Evolutionary conservation across 2,329 filamentous ascomycete genomes (phyloP).

Genomic region (Calonectria montana): DNA sequence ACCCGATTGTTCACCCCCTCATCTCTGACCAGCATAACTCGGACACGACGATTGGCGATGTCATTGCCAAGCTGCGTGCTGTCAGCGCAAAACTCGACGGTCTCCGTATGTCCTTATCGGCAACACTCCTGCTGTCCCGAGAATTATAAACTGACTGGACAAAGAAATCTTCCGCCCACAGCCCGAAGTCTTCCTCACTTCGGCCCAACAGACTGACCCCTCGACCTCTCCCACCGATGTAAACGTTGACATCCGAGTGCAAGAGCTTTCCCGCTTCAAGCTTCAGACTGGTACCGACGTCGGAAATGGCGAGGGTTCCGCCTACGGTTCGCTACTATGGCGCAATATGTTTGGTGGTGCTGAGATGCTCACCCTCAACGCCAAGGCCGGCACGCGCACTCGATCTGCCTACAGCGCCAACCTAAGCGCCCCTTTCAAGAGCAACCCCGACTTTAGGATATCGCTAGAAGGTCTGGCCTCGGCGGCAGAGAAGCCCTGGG

Average conservation of each 20-base stretch:
- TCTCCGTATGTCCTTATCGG: conserved; percentile 72
- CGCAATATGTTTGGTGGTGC: conserved; percentile 96
- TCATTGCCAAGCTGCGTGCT: conserved; percentile 76
- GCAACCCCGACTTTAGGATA: conserved; percentile 83
- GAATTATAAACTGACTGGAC: conserved; percentile 30
- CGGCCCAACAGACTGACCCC: conserved; percentile 75
- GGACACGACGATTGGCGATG: conserved; percentile 83
- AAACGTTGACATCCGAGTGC: conserved; percentile 84
- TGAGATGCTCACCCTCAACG: conserved; percentile 88
- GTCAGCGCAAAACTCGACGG: conserved; percentile 80
- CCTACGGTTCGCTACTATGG: conserved; percentile 87
- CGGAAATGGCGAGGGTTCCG: conserved; percentile 93
- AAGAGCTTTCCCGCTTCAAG: conserved; percentile 84
- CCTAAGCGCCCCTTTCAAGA: conserved; percentile 84
- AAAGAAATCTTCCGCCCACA: conserved; percentile 88
- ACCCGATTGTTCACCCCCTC: conserved; percentile 82
- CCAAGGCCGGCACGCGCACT: conserved; percentile 89
- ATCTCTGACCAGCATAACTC: conserved; percentile 74
- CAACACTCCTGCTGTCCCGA: not conserved
- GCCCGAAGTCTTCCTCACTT: conserved; percentile 85
- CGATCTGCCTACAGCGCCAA: conserved; percentile 90
- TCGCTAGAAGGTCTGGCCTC: conserved; percentile 85
- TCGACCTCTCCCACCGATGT: conserved; percentile 80
- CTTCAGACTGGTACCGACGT: conserved; percentile 96
- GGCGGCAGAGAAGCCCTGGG: conserved; percentile 90